Evolutionary conservation across 2,329 filamentous ascomycete species (phyloP).

Genomic region (Fusarium kyushuense): DNA sequence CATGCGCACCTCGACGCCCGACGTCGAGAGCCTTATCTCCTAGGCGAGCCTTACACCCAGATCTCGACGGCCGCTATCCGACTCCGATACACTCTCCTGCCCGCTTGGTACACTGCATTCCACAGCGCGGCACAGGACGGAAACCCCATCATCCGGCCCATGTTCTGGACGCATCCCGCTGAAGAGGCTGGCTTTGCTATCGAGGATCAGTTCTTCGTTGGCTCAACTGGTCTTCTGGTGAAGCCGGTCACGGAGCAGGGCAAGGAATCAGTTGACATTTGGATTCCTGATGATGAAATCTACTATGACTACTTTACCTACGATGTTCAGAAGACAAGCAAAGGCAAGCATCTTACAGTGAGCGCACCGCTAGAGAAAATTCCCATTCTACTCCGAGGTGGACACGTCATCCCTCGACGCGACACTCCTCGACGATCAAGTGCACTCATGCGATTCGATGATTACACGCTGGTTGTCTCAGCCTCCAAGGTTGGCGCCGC

Average conservation of each 20-base stretch:
- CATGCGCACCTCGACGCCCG: slow-evolving; percentile 98
- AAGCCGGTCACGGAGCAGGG: slow-evolving; percentile 89
- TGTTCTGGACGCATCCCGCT: slow-evolving; percentile 90
- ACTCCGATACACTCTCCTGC: slow-evolving; percentile 88
- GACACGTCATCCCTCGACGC: slow-evolving; percentile 90
- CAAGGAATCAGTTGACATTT: slow-evolving; percentile 79
- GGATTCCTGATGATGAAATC: slow-evolving; percentile 86
- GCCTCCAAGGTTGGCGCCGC: slow-evolving; percentile 72
- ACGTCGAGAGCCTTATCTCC: slow-evolving; percentile 91
- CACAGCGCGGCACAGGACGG: slow-evolving; percentile 86
- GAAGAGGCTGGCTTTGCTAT: slow-evolving; percentile 89
- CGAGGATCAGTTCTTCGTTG: slow-evolving; percentile 94
- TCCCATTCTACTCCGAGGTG: slow-evolving; percentile 91
- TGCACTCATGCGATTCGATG: slow-evolving; percentile 91
- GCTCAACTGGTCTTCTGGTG: slow-evolving; percentile 86
- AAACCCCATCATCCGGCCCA: slow-evolving; percentile 87
- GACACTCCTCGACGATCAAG: slow-evolving; percentile 88
- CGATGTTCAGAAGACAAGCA: slow-evolving; percentile 74
- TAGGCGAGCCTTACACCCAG: slow-evolving; percentile 83
- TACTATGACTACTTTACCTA: slow-evolving; percentile 98
- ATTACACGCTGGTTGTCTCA: slow-evolving; percentile 87
- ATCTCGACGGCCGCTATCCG: slow-evolving; percentile 91
- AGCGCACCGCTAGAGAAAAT: slow-evolving; percentile 86
- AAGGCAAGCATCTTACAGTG: slow-evolving; percentile 77
- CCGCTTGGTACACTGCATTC: slow-evolving; percentile 97